A percentile compares a stretch with the other conserved stretches of the same genome.
phyloP scores from a whole-genome alignment of 768 basidiomycete species.

The Suillus subaureus region DNA sequence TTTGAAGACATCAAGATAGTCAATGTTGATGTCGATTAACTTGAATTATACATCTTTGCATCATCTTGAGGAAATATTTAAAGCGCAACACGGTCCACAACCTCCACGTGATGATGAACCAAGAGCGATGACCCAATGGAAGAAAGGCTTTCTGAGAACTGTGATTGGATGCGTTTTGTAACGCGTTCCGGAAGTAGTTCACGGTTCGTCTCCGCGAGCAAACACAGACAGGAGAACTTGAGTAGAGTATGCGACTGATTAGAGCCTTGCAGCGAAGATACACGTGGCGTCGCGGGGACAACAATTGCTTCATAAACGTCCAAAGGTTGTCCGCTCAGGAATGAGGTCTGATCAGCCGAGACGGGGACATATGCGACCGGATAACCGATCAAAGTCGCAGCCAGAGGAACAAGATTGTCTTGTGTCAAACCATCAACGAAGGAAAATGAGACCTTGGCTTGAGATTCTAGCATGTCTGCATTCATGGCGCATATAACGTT shows the following conservation, averaged over 20 bases:
- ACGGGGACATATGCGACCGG: slow-evolving; percentile 58
- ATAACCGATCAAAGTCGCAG: slow-evolving; percentile 63
- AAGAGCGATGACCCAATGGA: slow-evolving; percentile 20
- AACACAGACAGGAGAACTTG: slow-evolving; percentile 59
- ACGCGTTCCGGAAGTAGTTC: slow-evolving; percentile 28
- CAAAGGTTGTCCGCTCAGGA: slow-evolving; percentile 49
- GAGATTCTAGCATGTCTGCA: slow-evolving; percentile 10
- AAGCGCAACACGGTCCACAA: slow-evolving; percentile 49
- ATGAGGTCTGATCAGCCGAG: slow-evolving; percentile 35
- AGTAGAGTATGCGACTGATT: slow-evolving; percentile 41
- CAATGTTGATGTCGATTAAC: slow-evolving; percentile 72
- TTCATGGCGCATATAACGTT: slow-evolving; percentile 18
- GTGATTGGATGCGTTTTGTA: slow-evolving; percentile 31
- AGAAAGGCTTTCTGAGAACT: slow-evolving; percentile 38
- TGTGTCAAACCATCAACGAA: slow-evolving; percentile 31
- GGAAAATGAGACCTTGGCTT: slow-evolving; percentile 25
- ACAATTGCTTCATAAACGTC: slow-evolving; percentile 48
- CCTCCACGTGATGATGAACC: slow-evolving; percentile 38
- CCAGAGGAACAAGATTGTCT: slow-evolving; percentile 48
- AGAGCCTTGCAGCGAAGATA: neutral
- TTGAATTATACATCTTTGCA: neutral
- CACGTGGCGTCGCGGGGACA: slow-evolving; percentile 1
- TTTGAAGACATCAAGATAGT: slow-evolving; percentile 93
- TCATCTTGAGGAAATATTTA: slow-evolving; percentile 27
- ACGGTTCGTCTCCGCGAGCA: slow-evolving; percentile 14